Evolutionary conservation across 116 monocot genomes (phyloP), one percentile per base, ranked within the genome.

Genomic region (Iris pallida): DNA sequence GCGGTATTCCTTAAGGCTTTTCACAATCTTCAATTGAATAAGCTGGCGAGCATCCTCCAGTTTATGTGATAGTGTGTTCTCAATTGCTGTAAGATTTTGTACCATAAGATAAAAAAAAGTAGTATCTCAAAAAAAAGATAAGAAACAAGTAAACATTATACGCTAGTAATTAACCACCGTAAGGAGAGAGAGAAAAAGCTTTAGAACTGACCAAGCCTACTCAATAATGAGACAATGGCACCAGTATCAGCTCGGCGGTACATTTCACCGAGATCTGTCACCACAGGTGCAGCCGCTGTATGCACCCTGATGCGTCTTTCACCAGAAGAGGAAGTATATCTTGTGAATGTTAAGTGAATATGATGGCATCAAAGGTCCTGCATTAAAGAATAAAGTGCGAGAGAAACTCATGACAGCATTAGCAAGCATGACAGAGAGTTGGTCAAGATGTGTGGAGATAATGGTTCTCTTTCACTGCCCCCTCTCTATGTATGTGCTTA

Each of bases 271-370:
- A 99, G 88, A 75, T 99, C 98, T 40, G 86, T 68, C 20, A 99
- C 98, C 48, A 99, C 98, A 66, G 90, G 98, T 64, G 86, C 98
- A 52, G 93, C 98, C 73, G 93, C 78, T 52, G 90, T 99, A 65
- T 84, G 88, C 42, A 93, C 93, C 81, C 93, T 88, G 57, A 99
- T 99, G 48, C 90, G 79, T 59, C 98, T 88, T 80, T 99, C 98
- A 68, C 98, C 98, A 42, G 86, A 88, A 66, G 93, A 99, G 20
- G 98, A 90, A 20, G 98, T 99, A 67, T 93, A 93, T 76, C 98
- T 98, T 47, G 64, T 51, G 16, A 45, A 7, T 49, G 77, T 53
- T 88, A 83, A 86, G 94, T 79, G 72, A 10, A 57, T 43, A 68
- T 49, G 45, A 65, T 48, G 10, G 59, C 41, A 30, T 19, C 18